Evolutionary conservation across 768 basidiomycete species (phyloP), one percentile per base, ranked within the genome.

Genomic region (Clitopilus passeckerianus): DNA sequence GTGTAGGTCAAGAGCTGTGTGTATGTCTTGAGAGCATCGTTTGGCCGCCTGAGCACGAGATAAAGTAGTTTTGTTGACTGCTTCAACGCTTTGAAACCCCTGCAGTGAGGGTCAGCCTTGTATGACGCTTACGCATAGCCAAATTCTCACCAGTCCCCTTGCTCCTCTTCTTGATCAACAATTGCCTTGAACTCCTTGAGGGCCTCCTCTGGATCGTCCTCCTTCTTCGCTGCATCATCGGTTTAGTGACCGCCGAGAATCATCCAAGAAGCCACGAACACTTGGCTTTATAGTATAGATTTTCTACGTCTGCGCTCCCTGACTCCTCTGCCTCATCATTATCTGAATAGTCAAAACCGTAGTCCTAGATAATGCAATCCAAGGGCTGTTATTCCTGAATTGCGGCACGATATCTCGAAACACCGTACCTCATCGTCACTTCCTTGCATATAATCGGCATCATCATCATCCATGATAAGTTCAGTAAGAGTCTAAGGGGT

Each of bases 41-140:
- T 80, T 20, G 95, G 94, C 68, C 92, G 79, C 65, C 85, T 83
- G 24, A 95, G 80, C 22, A 75, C 77, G 55, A 96, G 81, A 71
- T 90, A 99, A 58, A 95, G 84, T 56, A 98, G 78, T 72, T 99
- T 99, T 16, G 95, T 98, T 55, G 91, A 92, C 67, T 99, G 97
- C 68, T 99, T 99, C 60, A 99, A 81, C 5, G 95, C 93, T 72
- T 99, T 99, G 84, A 99, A 99, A 1, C 95, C 97, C 96, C 95
- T 98, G 66, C 35, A 53, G 37, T n/a, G 5, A 16, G 46, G 18
- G 46, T 30, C 27, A 30, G 27, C 7, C 27, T 30, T 30, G 27
- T 30, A 30, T 30, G 7, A 3, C 3, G 27, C 27, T 7, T 30
- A 7, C 27, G 27, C 27, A 7, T 7, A 30, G 27, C 27, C 27